phyloP scores from a whole-genome alignment of 163 green algal species.

The Smithsoniella earleae region DNA sequence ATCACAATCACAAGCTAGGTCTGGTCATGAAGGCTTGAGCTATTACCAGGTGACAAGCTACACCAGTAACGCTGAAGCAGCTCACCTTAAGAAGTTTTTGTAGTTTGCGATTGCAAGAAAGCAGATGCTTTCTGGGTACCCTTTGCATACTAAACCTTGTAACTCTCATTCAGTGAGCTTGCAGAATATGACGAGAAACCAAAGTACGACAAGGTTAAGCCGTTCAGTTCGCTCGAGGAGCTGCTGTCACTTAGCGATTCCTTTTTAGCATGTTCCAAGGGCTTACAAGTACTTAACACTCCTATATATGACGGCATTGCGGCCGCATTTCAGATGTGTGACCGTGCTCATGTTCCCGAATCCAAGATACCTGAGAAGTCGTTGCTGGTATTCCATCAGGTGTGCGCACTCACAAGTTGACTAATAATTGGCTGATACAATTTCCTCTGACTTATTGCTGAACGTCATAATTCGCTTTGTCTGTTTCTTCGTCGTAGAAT shows the following conservation, averaged over 20 bases:
- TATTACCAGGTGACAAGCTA: no score
- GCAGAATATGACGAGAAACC: not conserved
- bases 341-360: not conserved
- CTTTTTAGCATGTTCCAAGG: not conserved
- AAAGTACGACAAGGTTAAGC: constrained; percentile 13
- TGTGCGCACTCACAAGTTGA: not conserved
- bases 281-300: not conserved
- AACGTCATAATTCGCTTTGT: no score
- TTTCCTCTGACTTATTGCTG: no score
- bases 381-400: not conserved
- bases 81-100: no score
- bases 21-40: no score
- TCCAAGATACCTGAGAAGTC: constrained; percentile 15
- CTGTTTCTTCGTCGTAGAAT: no score
- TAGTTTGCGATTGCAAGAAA: no score
- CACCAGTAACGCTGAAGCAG: no score
- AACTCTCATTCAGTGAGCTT: not conserved
- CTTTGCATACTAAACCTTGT: not conserved
- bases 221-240: not conserved
- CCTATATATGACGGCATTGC: not conserved
- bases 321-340: not conserved
- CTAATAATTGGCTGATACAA: not conserved
- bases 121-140: not conserved
- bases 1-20: no score
- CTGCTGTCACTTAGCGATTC: not conserved